These are phyloP conservation scores for Lichtheimia ornata DNA, from an alignment of 371 early-diverging fungal species.

Conservation along the genomic window DNA sequence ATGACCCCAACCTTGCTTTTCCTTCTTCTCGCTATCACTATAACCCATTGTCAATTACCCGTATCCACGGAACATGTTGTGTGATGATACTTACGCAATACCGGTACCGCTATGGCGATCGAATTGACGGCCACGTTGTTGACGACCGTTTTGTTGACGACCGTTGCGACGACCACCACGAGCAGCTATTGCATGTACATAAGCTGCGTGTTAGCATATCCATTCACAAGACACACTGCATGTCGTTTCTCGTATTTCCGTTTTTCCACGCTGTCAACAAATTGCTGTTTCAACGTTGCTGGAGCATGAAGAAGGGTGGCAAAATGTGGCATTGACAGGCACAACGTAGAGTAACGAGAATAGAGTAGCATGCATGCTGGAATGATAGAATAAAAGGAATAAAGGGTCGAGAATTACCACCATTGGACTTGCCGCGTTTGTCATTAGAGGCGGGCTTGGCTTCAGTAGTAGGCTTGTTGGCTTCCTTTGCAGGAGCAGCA, in stretches of 20 bases:
- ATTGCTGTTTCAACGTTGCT: too few species aligned
- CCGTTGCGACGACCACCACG: conserved; percentile 44
- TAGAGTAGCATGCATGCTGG: too few species aligned
- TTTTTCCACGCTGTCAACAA: too few species aligned
- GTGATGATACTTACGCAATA: conserved; percentile 46
- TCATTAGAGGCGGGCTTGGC: conserved; percentile 22
- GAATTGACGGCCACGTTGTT: conserved; percentile 64
- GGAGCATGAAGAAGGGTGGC: too few species aligned
- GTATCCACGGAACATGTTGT: not conserved
- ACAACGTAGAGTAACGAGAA: too few species aligned
- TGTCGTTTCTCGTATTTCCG: conserved; percentile 1
- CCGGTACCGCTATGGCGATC: conserved; percentile 85
- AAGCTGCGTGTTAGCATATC: not conserved
- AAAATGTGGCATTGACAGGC: too few species aligned
- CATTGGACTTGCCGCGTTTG: conserved; percentile 23
- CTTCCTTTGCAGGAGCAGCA: conserved; percentile 37
- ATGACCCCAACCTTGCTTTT: conserved; percentile 81
- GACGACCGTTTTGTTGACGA: conserved; percentile 53
- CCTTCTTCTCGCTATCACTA: conserved; percentile 84
- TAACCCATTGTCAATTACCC: not conserved
- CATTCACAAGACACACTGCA: not conserved
- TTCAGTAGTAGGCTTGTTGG: conserved; percentile 33
- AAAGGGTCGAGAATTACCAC: conserved; percentile 19
- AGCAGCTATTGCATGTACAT: conserved; percentile 4
- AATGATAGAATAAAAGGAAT: too few species aligned